Percentiles rank a stretch among this genome's conserved stretches.
These are phyloP conservation scores for Alternaria triticina DNA, from an alignment of 2,329 filamentous ascomycete genomes.

Conservation along the genomic window DNA sequence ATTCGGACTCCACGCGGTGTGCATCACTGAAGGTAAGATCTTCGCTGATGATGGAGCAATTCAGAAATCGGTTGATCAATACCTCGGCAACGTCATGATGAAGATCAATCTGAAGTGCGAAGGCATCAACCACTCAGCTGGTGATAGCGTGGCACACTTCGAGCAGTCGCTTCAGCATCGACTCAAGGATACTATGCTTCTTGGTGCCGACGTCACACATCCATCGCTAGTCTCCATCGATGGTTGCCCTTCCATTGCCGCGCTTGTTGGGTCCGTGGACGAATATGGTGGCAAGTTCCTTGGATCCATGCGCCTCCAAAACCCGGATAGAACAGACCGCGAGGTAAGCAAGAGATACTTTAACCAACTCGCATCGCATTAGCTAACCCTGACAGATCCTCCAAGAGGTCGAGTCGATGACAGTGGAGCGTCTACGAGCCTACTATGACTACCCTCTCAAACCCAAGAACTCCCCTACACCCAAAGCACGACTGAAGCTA, in stretches of 20 bases:
- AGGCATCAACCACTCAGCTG: conserved; percentile 28
- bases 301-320: conserved; percentile 47
- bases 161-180: background rate
- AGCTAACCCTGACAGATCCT: background rate
- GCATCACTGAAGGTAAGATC: too few relatives aligned
- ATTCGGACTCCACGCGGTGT: too few relatives aligned
- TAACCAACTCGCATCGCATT: too few relatives aligned
- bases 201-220: conserved; percentile 51
- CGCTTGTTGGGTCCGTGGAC: conserved; percentile 51
- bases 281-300: conserved; percentile 36
- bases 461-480: too few relatives aligned
- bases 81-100: conserved; percentile 29
- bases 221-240: conserved; percentile 29
- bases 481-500: too few relatives aligned
- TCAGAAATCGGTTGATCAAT: conserved; percentile 6
- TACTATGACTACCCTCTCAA: too few relatives aligned
- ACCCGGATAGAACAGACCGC: background rate
- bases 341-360: background rate
- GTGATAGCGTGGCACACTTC: background rate
- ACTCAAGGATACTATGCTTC: background rate
- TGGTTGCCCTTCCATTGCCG: conserved; percentile 49
- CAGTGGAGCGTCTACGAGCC: conserved; percentile 15
- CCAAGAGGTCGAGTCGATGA: conserved; percentile 19
- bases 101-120: conserved; percentile 39
- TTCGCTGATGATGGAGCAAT: too few relatives aligned